Evolutionary conservation across 345 rosid genomes (phyloP), one percentile per base, ranked within the genome.

Genomic region (Cardamine occulta): DNA sequence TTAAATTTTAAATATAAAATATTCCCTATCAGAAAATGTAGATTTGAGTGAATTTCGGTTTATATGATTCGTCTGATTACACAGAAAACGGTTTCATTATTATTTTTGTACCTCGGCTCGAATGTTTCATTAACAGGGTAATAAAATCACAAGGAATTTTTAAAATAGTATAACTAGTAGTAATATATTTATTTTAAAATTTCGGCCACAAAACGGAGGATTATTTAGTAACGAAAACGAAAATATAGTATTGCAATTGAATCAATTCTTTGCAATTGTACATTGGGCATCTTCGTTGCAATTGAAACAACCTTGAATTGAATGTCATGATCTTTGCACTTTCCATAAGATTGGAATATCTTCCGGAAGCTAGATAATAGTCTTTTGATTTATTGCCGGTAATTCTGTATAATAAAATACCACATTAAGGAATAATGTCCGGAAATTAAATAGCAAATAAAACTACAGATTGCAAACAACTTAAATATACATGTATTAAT

Each of bases 301-400:
- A 17, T n/a, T n/a, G n/a, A 55, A 14, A 55, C 31, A 37, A 21
- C 17, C 13, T 26, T 42, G 42, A 7, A 19, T 48, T 42, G 28
- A 13, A 13, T 48, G 45, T 31, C 57, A 66, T 49, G 70, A 65
- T 48, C 57, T 65, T 66, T 66, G 70, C 57, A 31, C 2, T 66
- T 66, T 44, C 2, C 58, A 12, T 6, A 3, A 31, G 2, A 6
- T 49, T 32, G 69, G 34, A 40, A 17, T 59, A 45, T 2, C 17
- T 47, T 34, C 28, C 26, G 28, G 34, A 70, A 31, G 11, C 54
- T 31, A 14, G 9, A 3, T 29, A 52, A 32, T 59, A 59, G 11
- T 55, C 17, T 34, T 32, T 18, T 18, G 2, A 59, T 2, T 29
- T 34, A 18, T 62, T 62, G 31, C 49, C 2, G 7, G 29, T 11